Conservation (phyloP, 2,329 filamentous ascomycete genomes). For the Diaporthe sp. region DNA sequence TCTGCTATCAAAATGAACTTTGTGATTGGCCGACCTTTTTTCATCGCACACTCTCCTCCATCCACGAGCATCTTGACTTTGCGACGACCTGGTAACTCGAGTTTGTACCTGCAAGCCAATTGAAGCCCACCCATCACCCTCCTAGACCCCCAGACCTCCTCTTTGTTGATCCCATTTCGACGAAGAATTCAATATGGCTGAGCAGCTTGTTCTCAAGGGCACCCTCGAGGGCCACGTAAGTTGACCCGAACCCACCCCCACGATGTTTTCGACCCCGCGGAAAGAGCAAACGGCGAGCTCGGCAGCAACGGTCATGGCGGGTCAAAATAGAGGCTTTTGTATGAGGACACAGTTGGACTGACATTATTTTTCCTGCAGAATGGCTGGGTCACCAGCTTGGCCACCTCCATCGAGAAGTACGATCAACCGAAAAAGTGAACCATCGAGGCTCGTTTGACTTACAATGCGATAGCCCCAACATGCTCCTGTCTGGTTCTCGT, state of each 20-base stretch:
- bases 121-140: conserved; percentile 48
- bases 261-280: conserved; percentile 46
- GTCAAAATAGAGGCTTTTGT: background rate
- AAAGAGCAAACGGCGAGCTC: conserved; percentile 25
- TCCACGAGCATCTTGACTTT: conserved; percentile 45
- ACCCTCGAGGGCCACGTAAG: conserved; percentile 96
- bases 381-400: conserved; percentile 99
- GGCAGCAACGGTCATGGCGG: conserved; percentile 28
- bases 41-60: conserved; percentile 59
- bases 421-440: conserved; percentile 50
- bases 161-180: conserved; percentile 52
- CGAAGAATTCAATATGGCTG: conserved; percentile 76
- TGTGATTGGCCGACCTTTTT: conserved; percentile 35
- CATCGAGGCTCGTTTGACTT: conserved; percentile 45
- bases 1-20: conserved; percentile 35
- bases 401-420: conserved; percentile 99
- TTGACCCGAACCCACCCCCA: conserved; percentile 50
- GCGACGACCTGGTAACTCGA: conserved; percentile 38
- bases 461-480: conserved; percentile 82
- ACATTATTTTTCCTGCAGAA: conserved; percentile 64
- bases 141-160: conserved; percentile 52
- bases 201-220: conserved; percentile 96
- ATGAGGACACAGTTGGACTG: conserved; percentile 43
- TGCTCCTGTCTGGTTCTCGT: conserved; percentile 97
- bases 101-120: conserved; percentile 41